These are phyloP conservation scores for Beauveria caledonica DNA, from an alignment of 2,329 filamentous ascomycete genomes.

Conservation along the genomic window DNA sequence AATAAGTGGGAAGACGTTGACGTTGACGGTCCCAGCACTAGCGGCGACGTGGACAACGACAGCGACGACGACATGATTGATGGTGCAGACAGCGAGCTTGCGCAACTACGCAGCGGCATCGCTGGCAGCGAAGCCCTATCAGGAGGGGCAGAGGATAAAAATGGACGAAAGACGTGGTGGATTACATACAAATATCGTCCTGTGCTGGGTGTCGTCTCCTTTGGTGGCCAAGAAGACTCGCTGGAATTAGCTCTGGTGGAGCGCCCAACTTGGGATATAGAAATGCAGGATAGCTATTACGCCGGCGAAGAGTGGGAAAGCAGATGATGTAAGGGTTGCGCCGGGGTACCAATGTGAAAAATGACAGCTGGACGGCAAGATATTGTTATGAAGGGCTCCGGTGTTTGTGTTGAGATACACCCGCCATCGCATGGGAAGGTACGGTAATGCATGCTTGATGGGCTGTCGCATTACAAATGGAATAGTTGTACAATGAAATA, in stretches of 20 bases:
- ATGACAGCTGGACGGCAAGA: background rate
- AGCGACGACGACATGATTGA: conserved; percentile 32
- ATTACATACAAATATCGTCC: conserved; percentile 88
- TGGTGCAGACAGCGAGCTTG: conserved; percentile 24
- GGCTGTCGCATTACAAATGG: background rate
- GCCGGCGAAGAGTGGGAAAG: conserved; percentile 47
- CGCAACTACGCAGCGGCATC: conserved; percentile 24
- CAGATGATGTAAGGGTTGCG: conserved; percentile 12
- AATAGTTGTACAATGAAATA: conserved; percentile 9
- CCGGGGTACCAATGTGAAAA: background rate
- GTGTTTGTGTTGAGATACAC: background rate
- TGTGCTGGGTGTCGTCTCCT: conserved; percentile 65
- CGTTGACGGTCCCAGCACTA: conserved; percentile 30
- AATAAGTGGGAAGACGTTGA: conserved; percentile 33
- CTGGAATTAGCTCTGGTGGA: conserved; percentile 85
- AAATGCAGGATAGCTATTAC: conserved; percentile 64
- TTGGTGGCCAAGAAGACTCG: conserved; percentile 30
- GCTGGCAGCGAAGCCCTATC: conserved; percentile 16
- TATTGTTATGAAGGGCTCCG: background rate
- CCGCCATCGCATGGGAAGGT: background rate
- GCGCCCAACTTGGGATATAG: conserved; percentile 74
- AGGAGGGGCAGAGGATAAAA: conserved; percentile 13
- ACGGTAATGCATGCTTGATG: background rate
- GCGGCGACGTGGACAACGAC: conserved; percentile 25
- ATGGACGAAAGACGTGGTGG: conserved; percentile 49